phyloP scores from a whole-genome alignment of 306 rosid genomes.

The Lathyrus tuberosus region DNA sequence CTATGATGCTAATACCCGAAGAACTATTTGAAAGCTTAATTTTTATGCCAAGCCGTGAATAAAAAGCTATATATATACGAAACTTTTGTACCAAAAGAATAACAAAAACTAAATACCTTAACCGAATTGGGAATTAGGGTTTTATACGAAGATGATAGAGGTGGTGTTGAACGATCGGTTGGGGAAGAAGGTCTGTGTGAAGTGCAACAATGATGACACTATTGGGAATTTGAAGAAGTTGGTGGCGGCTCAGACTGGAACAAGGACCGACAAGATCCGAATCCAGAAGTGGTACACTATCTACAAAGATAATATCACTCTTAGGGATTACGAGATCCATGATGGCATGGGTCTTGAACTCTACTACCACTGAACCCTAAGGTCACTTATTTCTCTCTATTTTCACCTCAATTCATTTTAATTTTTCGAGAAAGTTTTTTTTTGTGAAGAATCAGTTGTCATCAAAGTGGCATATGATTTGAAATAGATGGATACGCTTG shows the following conservation, averaged over 20 bases:
- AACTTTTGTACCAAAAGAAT: neutral
- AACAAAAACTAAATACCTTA: neutral
- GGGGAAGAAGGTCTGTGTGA: slow-evolving; percentile 92
- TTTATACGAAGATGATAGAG: slow-evolving; percentile 75
- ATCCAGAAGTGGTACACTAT: slow-evolving; percentile 84
- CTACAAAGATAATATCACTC: slow-evolving; percentile 90
- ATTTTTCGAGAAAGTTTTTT: neutral
- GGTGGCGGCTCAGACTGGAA: slow-evolving; percentile 95
- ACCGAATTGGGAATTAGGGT: slow-evolving; percentile 36
- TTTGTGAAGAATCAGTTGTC: neutral
- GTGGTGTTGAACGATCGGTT: slow-evolving; percentile 88
- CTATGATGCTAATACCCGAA: no score
- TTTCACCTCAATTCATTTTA: neutral
- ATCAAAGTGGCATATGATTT: no score
- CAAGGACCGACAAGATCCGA: slow-evolving; percentile 77
- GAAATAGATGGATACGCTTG: no score
- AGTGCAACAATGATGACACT: slow-evolving; percentile 91
- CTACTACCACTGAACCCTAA: slow-evolving; percentile 64
- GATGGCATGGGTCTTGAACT: slow-evolving; percentile 98
- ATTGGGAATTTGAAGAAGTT: slow-evolving; percentile 93
- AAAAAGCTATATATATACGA: neutral
- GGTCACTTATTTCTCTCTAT: neutral
- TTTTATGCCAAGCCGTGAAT: neutral
- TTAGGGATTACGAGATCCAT: slow-evolving; percentile 84
- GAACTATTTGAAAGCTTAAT: neutral